phyloP scores from a whole-genome alignment of 176 grass and related monocot genomes.

The Triticum timopheevii region DNA sequence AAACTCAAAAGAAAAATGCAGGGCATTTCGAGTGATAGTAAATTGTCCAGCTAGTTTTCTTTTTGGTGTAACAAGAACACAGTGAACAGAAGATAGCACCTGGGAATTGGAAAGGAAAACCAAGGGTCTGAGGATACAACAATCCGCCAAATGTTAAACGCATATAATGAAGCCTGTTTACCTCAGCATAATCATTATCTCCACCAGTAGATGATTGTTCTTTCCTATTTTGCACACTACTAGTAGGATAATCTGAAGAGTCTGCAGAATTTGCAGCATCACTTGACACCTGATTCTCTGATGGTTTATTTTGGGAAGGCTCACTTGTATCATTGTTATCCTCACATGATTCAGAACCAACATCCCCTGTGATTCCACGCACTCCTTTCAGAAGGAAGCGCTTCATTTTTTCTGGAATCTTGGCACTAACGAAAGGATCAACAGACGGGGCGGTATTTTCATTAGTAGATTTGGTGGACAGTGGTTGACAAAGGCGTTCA shows the following conservation, averaged over 20 bases:
- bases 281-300: constrained; percentile 49
- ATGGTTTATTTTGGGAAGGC: constrained; percentile 32
- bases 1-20: constrained; percentile 96
- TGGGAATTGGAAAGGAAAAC: constrained; percentile 40
- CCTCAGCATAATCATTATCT: constrained; percentile 63
- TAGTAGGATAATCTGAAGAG: constrained; percentile 54
- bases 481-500: constrained; percentile 70
- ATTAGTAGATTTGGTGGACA: constrained; percentile 51
- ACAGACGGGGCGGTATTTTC: constrained; percentile 35
- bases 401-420: constrained; percentile 88
- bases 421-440: constrained; percentile 43
- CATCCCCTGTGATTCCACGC: constrained; percentile 72
- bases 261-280: constrained; percentile 36
- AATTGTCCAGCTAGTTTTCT: constrained; percentile 88
- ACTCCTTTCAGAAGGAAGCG: constrained; percentile 85
- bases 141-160: background rate
- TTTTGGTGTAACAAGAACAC: constrained; percentile 94
- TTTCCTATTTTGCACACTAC: constrained; percentile 68
- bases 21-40: constrained; percentile 58
- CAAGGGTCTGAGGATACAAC: constrained; percentile 13
- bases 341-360: constrained; percentile 57
- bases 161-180: constrained; percentile 31
- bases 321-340: constrained; percentile 47
- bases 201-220: constrained; percentile 46
- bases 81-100: constrained; percentile 65